A percentile compares a stretch with the other conserved stretches of the same genome.
These are phyloP conservation scores for Tulasnella sp. DNA, from an alignment of 768 basidiomycete genomes.

Conservation along the genomic window DNA sequence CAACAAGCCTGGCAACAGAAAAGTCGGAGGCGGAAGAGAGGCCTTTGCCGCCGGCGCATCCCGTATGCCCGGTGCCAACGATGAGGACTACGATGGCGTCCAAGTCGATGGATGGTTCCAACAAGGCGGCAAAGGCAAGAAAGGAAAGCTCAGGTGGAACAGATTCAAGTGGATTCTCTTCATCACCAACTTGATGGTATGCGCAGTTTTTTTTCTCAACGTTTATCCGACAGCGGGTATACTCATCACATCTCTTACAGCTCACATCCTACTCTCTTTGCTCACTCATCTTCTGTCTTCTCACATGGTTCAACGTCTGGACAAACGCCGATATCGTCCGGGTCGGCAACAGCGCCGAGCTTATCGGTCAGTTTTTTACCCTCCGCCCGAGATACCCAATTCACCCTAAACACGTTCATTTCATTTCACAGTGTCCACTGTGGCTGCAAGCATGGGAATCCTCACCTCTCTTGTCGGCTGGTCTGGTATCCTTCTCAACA, in stretches of 20 bases:
- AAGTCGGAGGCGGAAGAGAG: conserved; percentile 57
- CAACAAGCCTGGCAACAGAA: conserved; percentile 2
- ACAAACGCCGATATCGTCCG: conserved; percentile 55
- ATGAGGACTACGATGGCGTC: conserved; percentile 43
- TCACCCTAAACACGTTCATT: neutral
- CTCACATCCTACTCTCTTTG: conserved; percentile 48
- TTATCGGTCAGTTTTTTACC: conserved; percentile 33
- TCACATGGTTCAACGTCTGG: conserved; percentile 70
- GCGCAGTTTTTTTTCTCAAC: conserved; percentile 20
- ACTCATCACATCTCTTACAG: conserved; percentile 28
- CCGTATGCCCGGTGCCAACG: conserved; percentile 39
- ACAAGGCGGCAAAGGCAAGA: conserved; percentile 29
- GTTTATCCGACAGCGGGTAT: neutral
- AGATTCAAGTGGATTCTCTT: conserved; percentile 76
- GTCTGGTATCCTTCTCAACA: conserved; percentile 72
- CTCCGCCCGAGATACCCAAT: neutral
- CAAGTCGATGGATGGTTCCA: conserved; percentile 22
- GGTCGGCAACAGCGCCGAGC: conserved; percentile 52
- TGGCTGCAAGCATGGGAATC: conserved; percentile 45
- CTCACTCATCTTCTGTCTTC: conserved; percentile 49
- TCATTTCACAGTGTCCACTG: conserved; percentile 39
- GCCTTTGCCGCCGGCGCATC: conserved; percentile 44
- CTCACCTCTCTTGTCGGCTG: conserved; percentile 61
- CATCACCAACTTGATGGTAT: conserved; percentile 43
- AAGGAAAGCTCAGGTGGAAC: conserved; percentile 53